A percentile compares a stretch with the other conserved stretches of the same genome.
phyloP scores from a whole-genome alignment of 78 protist species.

The Dictyostelium capitatum region DNA sequence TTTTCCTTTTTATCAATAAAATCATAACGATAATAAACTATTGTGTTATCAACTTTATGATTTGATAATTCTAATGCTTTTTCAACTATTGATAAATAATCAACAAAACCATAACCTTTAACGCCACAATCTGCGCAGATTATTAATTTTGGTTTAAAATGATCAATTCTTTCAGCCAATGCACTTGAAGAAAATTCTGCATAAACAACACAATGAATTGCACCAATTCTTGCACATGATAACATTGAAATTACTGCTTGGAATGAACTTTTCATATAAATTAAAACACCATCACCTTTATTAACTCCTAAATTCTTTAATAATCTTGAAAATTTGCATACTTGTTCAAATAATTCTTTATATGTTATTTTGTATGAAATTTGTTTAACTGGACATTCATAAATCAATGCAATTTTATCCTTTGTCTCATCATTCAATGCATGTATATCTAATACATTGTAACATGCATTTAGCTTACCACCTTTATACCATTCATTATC shows the following conservation, averaged over 20 bases:
- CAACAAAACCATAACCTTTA: not conserved
- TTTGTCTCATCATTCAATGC: not conserved
- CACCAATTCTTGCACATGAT: slow-evolving; percentile 96
- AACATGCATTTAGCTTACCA: slow-evolving; percentile 85
- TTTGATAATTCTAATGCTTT: slow-evolving; percentile 27
- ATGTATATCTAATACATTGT: slow-evolving; percentile 83
- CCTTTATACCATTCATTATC: slow-evolving; percentile 86
- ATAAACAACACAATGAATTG: slow-evolving; percentile 90
- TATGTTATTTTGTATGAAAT: not conserved
- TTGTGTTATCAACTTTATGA: not conserved
- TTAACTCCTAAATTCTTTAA: slow-evolving; percentile 71
- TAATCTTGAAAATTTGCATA: slow-evolving; percentile 81
- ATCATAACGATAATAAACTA: slow-evolving; percentile 12
- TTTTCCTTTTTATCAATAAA: too few relatives aligned
- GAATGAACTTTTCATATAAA: slow-evolving; percentile 91
- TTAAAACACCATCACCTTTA: slow-evolving; percentile 91
- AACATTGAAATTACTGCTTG: slow-evolving; percentile 85
- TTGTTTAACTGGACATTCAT: not conserved
- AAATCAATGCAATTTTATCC: not conserved
- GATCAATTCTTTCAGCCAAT: slow-evolving; percentile 29
- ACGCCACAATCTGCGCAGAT: slow-evolving; percentile 61
- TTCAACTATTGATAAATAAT: not conserved
- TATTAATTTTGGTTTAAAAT: slow-evolving; percentile 78
- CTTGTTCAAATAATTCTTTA: slow-evolving; percentile 38
- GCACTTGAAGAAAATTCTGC: not conserved